Conservation (phyloP, 176 grass and related monocot genomes). For the Oryza longistaminata region DNA sequence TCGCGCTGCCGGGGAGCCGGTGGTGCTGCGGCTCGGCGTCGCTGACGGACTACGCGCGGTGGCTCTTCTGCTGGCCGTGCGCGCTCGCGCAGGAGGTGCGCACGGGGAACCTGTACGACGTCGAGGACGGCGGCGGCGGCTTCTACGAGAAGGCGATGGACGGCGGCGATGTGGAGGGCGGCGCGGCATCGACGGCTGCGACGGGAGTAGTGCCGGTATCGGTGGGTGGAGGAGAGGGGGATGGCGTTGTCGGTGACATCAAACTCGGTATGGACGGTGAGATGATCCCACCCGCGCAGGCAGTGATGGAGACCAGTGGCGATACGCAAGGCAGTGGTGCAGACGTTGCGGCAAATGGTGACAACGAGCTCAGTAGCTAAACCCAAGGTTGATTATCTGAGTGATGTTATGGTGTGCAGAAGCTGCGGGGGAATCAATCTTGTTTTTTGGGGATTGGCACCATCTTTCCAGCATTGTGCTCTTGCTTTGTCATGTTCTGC, state of each 20-base stretch:
- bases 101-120: conserved; percentile 71
- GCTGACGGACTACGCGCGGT: conserved; percentile 57
- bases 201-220: neutral
- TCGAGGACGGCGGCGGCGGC: conserved; percentile 50
- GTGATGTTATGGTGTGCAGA: neutral
- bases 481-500: too few species aligned
- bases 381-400: conserved; percentile 11
- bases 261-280: neutral
- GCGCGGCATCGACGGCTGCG: neutral
- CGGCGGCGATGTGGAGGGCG: neutral
- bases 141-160: conserved; percentile 46
- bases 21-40: conserved; percentile 61
- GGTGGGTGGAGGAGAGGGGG: neutral
- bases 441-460: conserved; percentile 4
- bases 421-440: conserved; percentile 17
- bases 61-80: conserved; percentile 87
- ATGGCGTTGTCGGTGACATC: neutral
- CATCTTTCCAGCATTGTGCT: neutral
- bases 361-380: conserved; percentile 39
- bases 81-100: conserved; percentile 83
- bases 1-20: conserved; percentile 49
- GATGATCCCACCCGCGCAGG: conserved; percentile 50
- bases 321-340: conserved; percentile 8
- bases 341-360: conserved; percentile 12
- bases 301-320: conserved; percentile 33